phyloP scores from a whole-genome alignment of 2,329 filamentous ascomycete species.

The Arthrobotrys megalospora region DNA sequence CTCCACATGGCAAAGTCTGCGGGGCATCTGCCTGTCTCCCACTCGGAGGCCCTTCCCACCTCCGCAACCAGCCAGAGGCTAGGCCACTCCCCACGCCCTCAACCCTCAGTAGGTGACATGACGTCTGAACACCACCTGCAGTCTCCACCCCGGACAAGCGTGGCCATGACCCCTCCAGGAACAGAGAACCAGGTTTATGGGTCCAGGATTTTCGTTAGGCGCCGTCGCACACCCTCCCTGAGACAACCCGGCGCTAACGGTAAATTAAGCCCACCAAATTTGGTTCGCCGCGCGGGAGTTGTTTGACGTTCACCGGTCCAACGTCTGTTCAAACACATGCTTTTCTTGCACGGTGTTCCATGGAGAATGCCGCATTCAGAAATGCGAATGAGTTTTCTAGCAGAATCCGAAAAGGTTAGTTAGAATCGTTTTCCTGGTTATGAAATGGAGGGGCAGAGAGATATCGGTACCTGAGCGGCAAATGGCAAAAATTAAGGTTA shows the following conservation, averaged over 20 bases:
- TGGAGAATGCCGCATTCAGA: slow-evolving; percentile 7
- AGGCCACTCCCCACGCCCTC: slow-evolving; percentile 24
- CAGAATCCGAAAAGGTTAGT: slow-evolving; percentile 10
- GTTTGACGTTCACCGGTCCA: slow-evolving; percentile 58
- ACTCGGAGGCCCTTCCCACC: slow-evolving; percentile 49
- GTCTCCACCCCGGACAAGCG: slow-evolving; percentile 30
- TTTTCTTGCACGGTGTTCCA: slow-evolving; percentile 2
- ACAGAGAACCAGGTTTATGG: slow-evolving; percentile 44
- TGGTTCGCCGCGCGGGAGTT: slow-evolving; percentile 57
- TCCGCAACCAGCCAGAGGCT: slow-evolving; percentile 40
- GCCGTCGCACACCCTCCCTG: slow-evolving; percentile 61
- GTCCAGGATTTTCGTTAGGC: slow-evolving; percentile 56
- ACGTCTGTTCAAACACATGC: slow-evolving; percentile 53
- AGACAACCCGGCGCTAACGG: slow-evolving; percentile 59
- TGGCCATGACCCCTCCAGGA: slow-evolving; percentile 20
- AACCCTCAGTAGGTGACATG: slow-evolving; percentile 8
- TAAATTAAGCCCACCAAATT: slow-evolving; percentile 48
- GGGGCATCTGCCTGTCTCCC: slow-evolving; percentile 34
- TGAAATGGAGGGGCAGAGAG: slow-evolving; percentile 9
- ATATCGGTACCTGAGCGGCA: slow-evolving; percentile 45
- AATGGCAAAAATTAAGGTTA: slow-evolving; percentile 46
- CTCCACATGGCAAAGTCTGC: slow-evolving; percentile 54
- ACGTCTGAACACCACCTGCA: slow-evolving; percentile 38
- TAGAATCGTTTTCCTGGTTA: slow-evolving; percentile 13
- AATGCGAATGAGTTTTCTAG: slow-evolving; percentile 6